Percentiles rank a stretch among this genome's conserved stretches.
phyloP scores from a whole-genome alignment of 1,284 basidiomycete genomes.

The Melampsora larici-populina region DNA sequence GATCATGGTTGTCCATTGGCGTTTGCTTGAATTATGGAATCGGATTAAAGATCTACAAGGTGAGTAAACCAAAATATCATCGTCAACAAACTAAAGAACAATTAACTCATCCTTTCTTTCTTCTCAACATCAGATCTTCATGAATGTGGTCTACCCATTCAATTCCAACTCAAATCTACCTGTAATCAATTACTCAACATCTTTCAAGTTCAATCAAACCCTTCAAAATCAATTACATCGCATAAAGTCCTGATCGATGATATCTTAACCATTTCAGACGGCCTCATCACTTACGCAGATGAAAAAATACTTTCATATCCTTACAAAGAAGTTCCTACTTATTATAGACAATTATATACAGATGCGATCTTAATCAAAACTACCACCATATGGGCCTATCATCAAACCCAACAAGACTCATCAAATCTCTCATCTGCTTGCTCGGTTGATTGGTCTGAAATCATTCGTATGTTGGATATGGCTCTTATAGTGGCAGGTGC shows the following conservation, averaged over 20 bases:
- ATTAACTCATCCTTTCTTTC: neutral
- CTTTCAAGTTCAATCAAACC: neutral
- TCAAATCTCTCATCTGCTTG: neutral
- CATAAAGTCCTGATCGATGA: neutral
- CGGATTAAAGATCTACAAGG: slow-evolving; percentile 26
- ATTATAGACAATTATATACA: slow-evolving; percentile 57
- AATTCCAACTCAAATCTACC: slow-evolving; percentile 8
- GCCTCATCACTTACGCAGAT: slow-evolving; percentile 54
- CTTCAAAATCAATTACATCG: neutral
- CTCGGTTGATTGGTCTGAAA: slow-evolving; percentile 43
- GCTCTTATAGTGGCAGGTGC: slow-evolving; percentile 80
- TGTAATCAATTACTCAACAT: neutral
- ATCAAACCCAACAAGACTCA: neutral
- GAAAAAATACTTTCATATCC: slow-evolving; percentile 55
- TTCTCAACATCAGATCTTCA: slow-evolving; percentile 9
- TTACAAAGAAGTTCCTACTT: slow-evolving; percentile 54
- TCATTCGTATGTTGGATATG: slow-evolving; percentile 66
- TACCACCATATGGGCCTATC: slow-evolving; percentile 37
- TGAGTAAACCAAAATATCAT: neutral
- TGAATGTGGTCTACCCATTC: slow-evolving; percentile 14
- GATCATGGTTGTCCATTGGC: slow-evolving; percentile 21
- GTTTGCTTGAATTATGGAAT: slow-evolving; percentile 24
- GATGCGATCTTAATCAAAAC: slow-evolving; percentile 54
- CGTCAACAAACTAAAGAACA: neutral
- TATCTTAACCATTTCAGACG: slow-evolving; percentile 29